Evolutionary conservation across 2,329 filamentous ascomycete genomes (phyloP).

Genomic region (Arthrobotrys iridis): DNA sequence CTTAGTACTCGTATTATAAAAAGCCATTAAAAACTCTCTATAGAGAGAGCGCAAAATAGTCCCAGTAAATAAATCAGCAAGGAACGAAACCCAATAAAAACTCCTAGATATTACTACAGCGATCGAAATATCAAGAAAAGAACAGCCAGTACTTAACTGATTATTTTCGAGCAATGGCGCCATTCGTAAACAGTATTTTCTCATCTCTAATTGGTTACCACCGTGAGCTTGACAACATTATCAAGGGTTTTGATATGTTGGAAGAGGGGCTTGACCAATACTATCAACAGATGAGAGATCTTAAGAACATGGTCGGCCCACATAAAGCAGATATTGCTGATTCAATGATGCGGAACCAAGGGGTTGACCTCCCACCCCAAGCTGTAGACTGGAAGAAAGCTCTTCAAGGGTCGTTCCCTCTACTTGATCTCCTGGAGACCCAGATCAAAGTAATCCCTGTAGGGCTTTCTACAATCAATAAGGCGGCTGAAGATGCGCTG

Average conservation of each 20-base stretch:
- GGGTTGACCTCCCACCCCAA: neutral
- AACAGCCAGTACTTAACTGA: too few species aligned
- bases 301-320: neutral
- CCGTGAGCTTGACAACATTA: neutral
- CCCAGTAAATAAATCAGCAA: too few species aligned
- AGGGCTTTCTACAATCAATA: neutral
- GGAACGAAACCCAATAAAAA: too few species aligned
- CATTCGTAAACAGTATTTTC: neutral
- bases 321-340: neutral
- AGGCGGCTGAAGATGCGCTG: neutral
- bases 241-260: neutral
- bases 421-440: neutral
- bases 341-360: neutral
- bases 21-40: too few species aligned
- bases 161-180: too few species aligned
- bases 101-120: too few species aligned
- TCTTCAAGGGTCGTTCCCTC: neutral
- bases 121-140: too few species aligned
- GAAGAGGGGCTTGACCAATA: neutral
- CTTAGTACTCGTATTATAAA: too few species aligned
- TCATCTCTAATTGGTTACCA: neutral
- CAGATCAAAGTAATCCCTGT: neutral
- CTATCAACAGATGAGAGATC: neutral
- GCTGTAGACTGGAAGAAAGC: neutral
- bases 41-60: too few species aligned